phyloP scores from a whole-genome alignment of 2,329 filamentous ascomycete genomes.

The Calonectria henricotiae region DNA sequence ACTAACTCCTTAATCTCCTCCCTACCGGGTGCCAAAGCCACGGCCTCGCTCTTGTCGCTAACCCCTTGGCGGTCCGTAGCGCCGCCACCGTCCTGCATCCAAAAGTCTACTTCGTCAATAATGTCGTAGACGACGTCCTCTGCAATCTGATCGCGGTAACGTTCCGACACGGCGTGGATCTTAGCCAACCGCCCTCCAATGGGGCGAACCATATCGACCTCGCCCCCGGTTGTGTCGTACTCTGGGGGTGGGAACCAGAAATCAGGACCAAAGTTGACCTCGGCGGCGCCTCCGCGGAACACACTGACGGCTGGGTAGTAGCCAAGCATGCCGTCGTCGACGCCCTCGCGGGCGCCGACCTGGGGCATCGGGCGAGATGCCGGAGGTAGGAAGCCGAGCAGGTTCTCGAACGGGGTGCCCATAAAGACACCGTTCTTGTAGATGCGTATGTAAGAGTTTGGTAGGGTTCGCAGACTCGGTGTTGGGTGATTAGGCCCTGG shows the following conservation, averaged over 20 bases:
- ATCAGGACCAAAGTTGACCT: conserved; percentile 94
- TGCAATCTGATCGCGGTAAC: conserved; percentile 93
- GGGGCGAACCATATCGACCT: conserved; percentile 65
- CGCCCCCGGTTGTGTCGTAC: conserved; percentile 63
- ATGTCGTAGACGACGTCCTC: conserved; percentile 96
- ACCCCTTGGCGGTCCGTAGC: conserved; percentile 65
- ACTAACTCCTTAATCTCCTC: conserved; percentile 78
- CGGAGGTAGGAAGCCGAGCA: conserved; percentile 92
- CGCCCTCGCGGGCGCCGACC: conserved; percentile 84
- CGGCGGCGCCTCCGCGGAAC: conserved; percentile 90
- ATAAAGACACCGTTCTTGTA: conserved; percentile 94
- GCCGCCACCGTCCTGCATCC: conserved; percentile 78
- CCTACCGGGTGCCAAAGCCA: conserved; percentile 63
- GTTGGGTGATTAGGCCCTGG: conserved; percentile 82
- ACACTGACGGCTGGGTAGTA: conserved; percentile 96
- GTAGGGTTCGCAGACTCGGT: conserved; percentile 87
- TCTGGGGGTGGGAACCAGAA: conserved; percentile 90
- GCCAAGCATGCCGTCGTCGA: conserved; percentile 95
- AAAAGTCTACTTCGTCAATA: conserved; percentile 94
- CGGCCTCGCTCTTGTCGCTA: conserved; percentile 64
- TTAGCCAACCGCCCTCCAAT: conserved; percentile 49
- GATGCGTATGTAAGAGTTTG: conserved; percentile 87
- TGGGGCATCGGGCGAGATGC: conserved; percentile 83
- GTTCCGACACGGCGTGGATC: conserved; percentile 78
- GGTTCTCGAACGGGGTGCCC: conserved; percentile 89